Percentiles rank a stretch among this genome's conserved stretches.
Conservation (phyloP, 139 green algal genomes). For the Haematococcus lacustris region DNA sequence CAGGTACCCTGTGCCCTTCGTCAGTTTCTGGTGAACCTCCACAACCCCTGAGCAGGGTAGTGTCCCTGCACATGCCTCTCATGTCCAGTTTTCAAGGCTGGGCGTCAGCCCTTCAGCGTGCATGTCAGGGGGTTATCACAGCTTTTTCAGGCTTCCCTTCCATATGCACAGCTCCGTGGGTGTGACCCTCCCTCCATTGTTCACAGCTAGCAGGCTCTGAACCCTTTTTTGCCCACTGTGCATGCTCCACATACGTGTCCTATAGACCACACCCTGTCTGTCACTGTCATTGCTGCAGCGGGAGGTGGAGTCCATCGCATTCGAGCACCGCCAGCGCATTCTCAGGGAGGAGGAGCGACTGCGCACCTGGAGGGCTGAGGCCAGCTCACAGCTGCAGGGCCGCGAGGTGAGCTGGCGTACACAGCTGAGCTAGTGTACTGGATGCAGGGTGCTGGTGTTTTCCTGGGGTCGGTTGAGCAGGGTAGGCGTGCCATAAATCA, state of each 20-base stretch:
- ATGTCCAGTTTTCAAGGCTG: too few species aligned
- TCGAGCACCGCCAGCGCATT: conserved; percentile 38
- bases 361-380: conserved; percentile 16
- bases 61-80: too few species aligned
- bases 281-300: conserved; percentile 17
- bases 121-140: too few species aligned
- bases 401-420: conserved; percentile 26
- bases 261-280: background rate
- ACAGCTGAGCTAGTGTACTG: background rate
- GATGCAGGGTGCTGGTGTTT: too few species aligned
- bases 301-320: conserved; percentile 43
- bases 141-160: too few species aligned
- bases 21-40: background rate
- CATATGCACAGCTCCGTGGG: too few species aligned
- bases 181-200: too few species aligned
- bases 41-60: too few species aligned
- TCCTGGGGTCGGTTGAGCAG: too few species aligned
- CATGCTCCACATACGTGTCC: background rate
- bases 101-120: too few species aligned
- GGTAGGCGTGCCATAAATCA: too few species aligned
- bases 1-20: conserved; percentile 9
- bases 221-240: background rate
- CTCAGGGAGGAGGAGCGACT: conserved; percentile 40
- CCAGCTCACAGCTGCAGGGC: conserved; percentile 16
- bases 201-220: too few species aligned